These are phyloP conservation scores for Kandelia obovata DNA, from an alignment of 345 rosid genomes.

Conservation along the genomic window DNA sequence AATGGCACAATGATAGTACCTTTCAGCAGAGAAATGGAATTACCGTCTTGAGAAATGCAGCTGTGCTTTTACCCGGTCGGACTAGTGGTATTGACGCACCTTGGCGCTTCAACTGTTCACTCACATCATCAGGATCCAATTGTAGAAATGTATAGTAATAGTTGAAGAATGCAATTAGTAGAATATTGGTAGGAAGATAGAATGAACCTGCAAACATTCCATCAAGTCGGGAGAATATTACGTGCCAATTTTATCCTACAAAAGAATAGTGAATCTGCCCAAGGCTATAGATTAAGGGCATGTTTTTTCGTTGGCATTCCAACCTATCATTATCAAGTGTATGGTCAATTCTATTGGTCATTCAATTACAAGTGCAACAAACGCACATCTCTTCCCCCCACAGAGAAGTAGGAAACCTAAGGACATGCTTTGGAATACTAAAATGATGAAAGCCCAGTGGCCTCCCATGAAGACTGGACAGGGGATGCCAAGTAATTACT, in stretches of 20 bases:
- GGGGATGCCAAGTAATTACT: background rate
- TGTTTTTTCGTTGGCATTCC: background rate
- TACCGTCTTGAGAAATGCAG: slow-evolving; percentile 81
- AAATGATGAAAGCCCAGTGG: background rate
- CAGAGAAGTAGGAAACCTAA: background rate
- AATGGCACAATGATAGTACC: background rate
- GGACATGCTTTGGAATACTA: background rate
- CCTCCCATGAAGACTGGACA: background rate
- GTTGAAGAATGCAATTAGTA: slow-evolving; percentile 96
- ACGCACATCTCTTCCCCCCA: background rate
- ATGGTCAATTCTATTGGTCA: background rate
- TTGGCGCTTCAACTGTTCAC: slow-evolving; percentile 97
- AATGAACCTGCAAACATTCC: slow-evolving; percentile 61
- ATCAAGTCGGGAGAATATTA: background rate
- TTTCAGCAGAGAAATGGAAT: slow-evolving; percentile 11
- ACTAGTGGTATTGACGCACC: slow-evolving; percentile 95
- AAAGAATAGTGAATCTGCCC: background rate
- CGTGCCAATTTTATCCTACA: background rate
- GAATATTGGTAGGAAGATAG: slow-evolving; percentile 83
- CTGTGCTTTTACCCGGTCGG: slow-evolving; percentile 93
- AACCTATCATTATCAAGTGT: background rate
- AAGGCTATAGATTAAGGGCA: no score
- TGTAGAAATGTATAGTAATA: slow-evolving; percentile 96
- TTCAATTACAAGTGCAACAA: background rate
- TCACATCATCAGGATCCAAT: slow-evolving; percentile 95